Evolutionary conservation across 2,329 filamentous ascomycete species (phyloP).

Genomic region (Colletotrichum incanum): DNA sequence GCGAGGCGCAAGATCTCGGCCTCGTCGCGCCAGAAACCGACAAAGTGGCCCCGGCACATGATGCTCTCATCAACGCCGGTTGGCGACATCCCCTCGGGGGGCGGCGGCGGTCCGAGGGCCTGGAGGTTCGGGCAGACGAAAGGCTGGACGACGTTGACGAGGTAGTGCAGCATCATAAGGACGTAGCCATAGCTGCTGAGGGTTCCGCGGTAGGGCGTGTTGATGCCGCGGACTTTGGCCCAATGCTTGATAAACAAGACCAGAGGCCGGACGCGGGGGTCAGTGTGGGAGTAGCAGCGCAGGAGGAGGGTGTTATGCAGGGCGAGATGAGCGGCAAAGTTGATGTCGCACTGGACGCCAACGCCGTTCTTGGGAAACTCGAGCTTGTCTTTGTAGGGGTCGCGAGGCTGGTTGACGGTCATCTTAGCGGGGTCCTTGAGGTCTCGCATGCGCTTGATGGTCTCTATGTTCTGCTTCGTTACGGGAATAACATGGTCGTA

Average conservation of each 20-base stretch:
- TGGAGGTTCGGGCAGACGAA: conserved; percentile 91
- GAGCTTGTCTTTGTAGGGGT: conserved; percentile 72
- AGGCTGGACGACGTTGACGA: conserved; percentile 85
- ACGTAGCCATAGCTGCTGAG: conserved; percentile 93
- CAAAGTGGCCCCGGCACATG: conserved; percentile 75
- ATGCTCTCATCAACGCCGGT: conserved; percentile 57
- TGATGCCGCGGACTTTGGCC: conserved; percentile 89
- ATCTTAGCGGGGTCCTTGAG: conserved; percentile 67
- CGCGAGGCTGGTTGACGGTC: conserved; percentile 65
- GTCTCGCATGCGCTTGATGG: conserved; percentile 61
- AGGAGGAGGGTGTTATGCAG: conserved; percentile 88
- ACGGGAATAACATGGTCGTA: conserved; percentile 57
- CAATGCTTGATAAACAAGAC: conserved; percentile 92
- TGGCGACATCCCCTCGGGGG: conserved; percentile 48
- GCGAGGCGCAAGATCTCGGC: conserved; percentile 76
- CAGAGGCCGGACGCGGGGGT: conserved; percentile 82
- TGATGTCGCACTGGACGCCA: conserved; percentile 93
- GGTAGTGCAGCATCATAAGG: conserved; percentile 91
- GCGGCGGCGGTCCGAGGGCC: conserved; percentile 63
- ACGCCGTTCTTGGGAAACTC: conserved; percentile 84
- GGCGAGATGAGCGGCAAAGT: conserved; percentile 88
- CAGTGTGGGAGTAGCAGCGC: conserved; percentile 85
- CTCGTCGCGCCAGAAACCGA: conserved; percentile 86
- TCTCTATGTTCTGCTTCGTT: conserved; percentile 49
- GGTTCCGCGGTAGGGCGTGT: conserved; percentile 88